These are phyloP conservation scores for Solanum gandarillasii DNA, from an alignment of 257 asterid genomes.

Conservation along the genomic window DNA sequence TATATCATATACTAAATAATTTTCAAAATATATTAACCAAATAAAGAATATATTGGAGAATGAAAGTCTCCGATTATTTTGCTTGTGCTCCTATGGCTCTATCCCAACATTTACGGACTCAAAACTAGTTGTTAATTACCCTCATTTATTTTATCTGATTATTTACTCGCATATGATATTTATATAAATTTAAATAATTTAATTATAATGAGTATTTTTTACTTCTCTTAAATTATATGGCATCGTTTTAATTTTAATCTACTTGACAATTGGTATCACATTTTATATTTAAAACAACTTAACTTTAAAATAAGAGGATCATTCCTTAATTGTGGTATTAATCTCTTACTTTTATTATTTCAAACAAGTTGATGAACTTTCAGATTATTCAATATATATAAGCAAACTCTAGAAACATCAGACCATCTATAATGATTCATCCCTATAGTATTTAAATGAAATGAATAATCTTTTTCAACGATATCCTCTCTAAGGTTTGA, in stretches of 20 bases:
- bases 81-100: slow-evolving; percentile 24
- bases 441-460: background rate
- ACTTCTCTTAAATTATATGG: background rate
- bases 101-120: slow-evolving; percentile 41
- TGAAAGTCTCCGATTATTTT: slow-evolving; percentile 57
- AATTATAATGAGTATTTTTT: background rate
- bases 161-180: background rate
- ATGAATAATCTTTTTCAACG: background rate
- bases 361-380: background rate
- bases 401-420: background rate
- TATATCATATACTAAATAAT: background rate
- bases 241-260: too few species aligned
- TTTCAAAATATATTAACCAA: background rate
- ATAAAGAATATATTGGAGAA: slow-evolving; percentile 49
- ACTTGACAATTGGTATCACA: too few species aligned
- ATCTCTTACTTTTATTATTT: background rate
- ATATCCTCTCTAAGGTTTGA: background rate
- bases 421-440: background rate
- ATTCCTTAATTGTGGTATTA: too few species aligned
- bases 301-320: too few species aligned
- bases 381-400: background rate
- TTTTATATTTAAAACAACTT: too few species aligned
- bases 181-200: background rate
- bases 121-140: slow-evolving; percentile 45
- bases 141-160: background rate